Evolutionary conservation across 768 basidiomycete genomes (phyloP).

Genomic region (Psilocybe cyanescens): DNA sequence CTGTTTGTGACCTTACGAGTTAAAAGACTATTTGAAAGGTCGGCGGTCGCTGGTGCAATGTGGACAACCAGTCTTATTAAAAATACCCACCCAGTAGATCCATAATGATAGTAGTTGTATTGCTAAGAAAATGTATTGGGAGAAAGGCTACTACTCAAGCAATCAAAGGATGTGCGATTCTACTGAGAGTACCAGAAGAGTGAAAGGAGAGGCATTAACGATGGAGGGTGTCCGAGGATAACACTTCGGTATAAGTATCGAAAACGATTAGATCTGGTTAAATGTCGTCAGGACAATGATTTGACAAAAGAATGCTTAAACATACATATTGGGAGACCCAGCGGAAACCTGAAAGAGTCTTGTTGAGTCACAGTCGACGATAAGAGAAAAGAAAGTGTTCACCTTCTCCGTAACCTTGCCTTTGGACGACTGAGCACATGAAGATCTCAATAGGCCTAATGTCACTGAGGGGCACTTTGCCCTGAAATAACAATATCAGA

Average conservation of each 20-base stretch:
- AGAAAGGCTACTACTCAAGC: slow-evolving; percentile 10
- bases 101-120: slow-evolving; percentile 1
- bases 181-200: slow-evolving; percentile 6
- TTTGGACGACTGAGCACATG: slow-evolving; percentile 99
- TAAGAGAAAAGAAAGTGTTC: slow-evolving; percentile 17
- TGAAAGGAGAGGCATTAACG: slow-evolving; percentile 11
- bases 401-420: slow-evolving; percentile 99
- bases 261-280: slow-evolving; percentile 39
- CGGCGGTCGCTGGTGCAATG: background rate
- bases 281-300: slow-evolving; percentile 5
- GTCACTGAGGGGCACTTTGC: slow-evolving; percentile 95
- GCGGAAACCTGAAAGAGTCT: slow-evolving; percentile 70
- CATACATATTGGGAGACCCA: slow-evolving; percentile 98
- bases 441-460: slow-evolving; percentile 99
- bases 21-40: too few relatives aligned
- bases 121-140: slow-evolving; percentile 17
- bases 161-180: slow-evolving; percentile 11
- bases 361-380: slow-evolving; percentile 3
- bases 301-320: slow-evolving; percentile 10
- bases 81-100: background rate
- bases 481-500: slow-evolving; percentile 48
- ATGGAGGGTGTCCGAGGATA: background rate
- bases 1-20: background rate
- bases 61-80: background rate
- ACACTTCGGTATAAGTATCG: slow-evolving; percentile 10